A percentile compares a stretch with the other conserved stretches of the same genome.
phyloP scores from a whole-genome alignment of 2,329 filamentous ascomycete species.

The Botryotinia calthae region DNA sequence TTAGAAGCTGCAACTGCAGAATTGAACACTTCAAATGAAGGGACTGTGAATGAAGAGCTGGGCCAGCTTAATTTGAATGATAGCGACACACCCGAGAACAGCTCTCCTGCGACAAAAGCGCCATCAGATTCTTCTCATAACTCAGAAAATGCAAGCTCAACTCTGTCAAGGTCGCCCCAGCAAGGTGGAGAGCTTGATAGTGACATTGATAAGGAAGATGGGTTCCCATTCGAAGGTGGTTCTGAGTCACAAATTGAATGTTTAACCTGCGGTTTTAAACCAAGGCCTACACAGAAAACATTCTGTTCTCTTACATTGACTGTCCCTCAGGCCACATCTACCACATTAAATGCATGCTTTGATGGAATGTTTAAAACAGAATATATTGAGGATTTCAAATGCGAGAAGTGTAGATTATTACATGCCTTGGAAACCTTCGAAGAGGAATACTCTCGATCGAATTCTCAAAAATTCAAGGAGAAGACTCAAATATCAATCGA shows the following conservation, averaged over 20 bases:
- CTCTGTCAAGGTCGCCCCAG: not conserved
- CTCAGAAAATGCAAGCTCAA: slow-evolving; percentile 17
- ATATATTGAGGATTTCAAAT: slow-evolving; percentile 95
- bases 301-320: slow-evolving; percentile 92
- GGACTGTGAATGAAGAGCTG: slow-evolving; percentile 17
- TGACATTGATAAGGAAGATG: slow-evolving; percentile 52
- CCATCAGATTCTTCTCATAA: slow-evolving; percentile 7
- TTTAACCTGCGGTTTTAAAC: slow-evolving; percentile 83
- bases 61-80: slow-evolving; percentile 21
- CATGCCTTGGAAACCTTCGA: slow-evolving; percentile 69
- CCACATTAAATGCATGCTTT: slow-evolving; percentile 82
- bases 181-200: slow-evolving; percentile 7
- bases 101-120: slow-evolving; percentile 9
- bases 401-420: slow-evolving; percentile 84
- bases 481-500: slow-evolving; percentile 57
- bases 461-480: slow-evolving; percentile 50
- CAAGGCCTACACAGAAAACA: slow-evolving; percentile 75
- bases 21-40: slow-evolving; percentile 18
- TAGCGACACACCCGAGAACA: not conserved
- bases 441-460: slow-evolving; percentile 54
- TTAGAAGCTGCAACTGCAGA: slow-evolving; percentile 15
- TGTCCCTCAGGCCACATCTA: slow-evolving; percentile 79
- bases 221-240: slow-evolving; percentile 88
- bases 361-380: slow-evolving; percentile 94
- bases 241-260: slow-evolving; percentile 96